Evolutionary conservation across 1,139 yeast genomes (phyloP).

Genomic region (Pichia sp.): DNA sequence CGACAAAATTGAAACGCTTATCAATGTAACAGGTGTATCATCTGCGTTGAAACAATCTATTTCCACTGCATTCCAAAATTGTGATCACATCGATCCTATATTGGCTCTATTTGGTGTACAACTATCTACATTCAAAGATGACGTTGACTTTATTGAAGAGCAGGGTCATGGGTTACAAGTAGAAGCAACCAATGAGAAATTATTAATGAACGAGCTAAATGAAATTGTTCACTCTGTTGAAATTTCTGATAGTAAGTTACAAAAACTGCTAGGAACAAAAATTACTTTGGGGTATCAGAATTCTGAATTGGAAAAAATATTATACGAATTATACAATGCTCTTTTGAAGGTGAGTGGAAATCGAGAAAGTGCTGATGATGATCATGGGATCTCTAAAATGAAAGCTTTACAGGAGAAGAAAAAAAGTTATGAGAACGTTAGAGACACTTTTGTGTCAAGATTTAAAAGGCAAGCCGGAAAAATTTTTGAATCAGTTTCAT

Average conservation of each 20-base stretch:
- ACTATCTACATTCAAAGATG: conserved; percentile 58
- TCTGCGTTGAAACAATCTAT: conserved; percentile 44
- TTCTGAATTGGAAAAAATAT: conserved; percentile 50
- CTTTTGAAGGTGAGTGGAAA: conserved; percentile 54
- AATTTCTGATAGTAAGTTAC: conserved; percentile 54
- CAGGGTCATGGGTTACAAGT: conserved; percentile 84
- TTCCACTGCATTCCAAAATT: conserved; percentile 51
- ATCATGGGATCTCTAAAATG: conserved; percentile 60
- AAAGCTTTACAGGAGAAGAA: conserved; percentile 69
- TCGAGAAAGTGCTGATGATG: conserved; percentile 31
- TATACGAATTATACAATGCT: conserved; percentile 63
- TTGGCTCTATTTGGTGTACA: conserved; percentile 56
- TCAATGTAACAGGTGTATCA: conserved; percentile 39
- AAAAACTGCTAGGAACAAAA: conserved; percentile 44
- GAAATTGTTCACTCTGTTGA: conserved; percentile 67
- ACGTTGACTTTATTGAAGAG: conserved; percentile 65
- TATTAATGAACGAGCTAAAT: conserved; percentile 64
- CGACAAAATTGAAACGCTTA: conserved; percentile 45
- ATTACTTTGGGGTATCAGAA: conserved; percentile 48
- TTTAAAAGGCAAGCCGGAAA: conserved; percentile 42
- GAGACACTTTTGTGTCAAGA: conserved; percentile 48
- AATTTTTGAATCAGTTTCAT: conserved; percentile 41
- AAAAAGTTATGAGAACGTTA: conserved; percentile 55
- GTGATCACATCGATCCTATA: conserved; percentile 58
- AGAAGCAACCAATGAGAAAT: conserved; percentile 74